Percentiles rank a stretch among this genome's conserved stretches.
phyloP scores from a whole-genome alignment of 352 stramenopile species.

The Phytophthora citrophthora region DNA sequence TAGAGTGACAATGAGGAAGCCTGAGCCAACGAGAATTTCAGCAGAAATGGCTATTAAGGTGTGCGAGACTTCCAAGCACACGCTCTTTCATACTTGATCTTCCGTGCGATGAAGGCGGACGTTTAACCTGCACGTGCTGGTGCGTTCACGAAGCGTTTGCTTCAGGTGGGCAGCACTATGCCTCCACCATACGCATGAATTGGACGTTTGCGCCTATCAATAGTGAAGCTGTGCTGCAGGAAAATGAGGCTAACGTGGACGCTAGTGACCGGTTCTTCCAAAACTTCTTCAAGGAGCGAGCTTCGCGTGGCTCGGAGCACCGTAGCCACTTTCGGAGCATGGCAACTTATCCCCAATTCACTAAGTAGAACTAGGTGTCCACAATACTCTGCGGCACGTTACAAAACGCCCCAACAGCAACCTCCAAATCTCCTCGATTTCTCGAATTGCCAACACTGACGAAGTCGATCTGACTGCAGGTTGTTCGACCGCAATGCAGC shows the following conservation, averaged over 20 bases:
- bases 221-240: slow-evolving; percentile 68
- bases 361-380: no score
- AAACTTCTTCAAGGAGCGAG: slow-evolving; percentile 93
- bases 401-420: no score
- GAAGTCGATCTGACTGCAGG: no score
- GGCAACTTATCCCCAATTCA: no score
- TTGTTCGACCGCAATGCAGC: no score
- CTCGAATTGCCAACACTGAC: no score
- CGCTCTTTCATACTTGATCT: slow-evolving; percentile 98
- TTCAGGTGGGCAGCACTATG: slow-evolving; percentile 85
- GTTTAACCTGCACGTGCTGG: slow-evolving; percentile 76
- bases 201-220: slow-evolving; percentile 78
- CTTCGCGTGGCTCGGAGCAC: slow-evolving; percentile 47
- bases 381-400: no score
- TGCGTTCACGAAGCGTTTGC: slow-evolving; percentile 95
- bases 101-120: slow-evolving; percentile 97
- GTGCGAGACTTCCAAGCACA: slow-evolving; percentile 93
- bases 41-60: no score
- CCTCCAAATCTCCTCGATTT: no score
- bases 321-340: no score
- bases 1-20: no score
- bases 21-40: no score
- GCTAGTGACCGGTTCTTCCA: slow-evolving; percentile 93
- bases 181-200: slow-evolving; percentile 89
- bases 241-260: slow-evolving; percentile 67